Conservation (phyloP, 805 yeast species). For the Jamesozyma jinghongensis region DNA sequence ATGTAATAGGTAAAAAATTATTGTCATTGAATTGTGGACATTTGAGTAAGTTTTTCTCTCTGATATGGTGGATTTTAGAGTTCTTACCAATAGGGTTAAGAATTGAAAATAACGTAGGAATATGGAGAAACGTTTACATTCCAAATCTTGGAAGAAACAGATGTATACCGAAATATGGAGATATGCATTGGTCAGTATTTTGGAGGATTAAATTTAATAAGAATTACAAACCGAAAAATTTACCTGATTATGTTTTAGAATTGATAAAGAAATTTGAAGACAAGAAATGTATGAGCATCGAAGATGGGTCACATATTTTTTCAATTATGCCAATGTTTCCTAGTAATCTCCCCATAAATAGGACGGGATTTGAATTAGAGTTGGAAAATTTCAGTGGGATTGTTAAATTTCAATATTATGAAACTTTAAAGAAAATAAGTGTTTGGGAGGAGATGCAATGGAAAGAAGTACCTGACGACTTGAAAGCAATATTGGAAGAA, state of each 20-base stretch:
- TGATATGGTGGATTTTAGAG: slow-evolving; percentile 57
- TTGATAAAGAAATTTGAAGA: not conserved
- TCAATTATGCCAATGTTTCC: no score
- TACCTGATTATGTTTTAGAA: slow-evolving; percentile 32
- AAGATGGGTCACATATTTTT: no score
- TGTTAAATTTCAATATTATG: slow-evolving; percentile 7
- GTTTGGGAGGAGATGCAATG: slow-evolving; percentile 27
- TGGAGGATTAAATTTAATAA: slow-evolving; percentile 43
- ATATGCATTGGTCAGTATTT: slow-evolving; percentile 55
- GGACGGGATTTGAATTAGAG: no score
- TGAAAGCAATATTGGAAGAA: slow-evolving; percentile 9
- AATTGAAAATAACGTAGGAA: slow-evolving; percentile 38
- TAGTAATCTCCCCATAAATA: no score
- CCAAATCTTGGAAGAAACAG: slow-evolving; percentile 53
- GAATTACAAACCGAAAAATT: slow-evolving; percentile 39
- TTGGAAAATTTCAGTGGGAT: slow-evolving; percentile 2
- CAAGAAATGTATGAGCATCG: not conserved
- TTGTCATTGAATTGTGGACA: slow-evolving; percentile 6
- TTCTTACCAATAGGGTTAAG: slow-evolving; percentile 49
- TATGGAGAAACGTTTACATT: slow-evolving; percentile 40
- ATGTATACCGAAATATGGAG: slow-evolving; percentile 38
- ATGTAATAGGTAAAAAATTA: not conserved
- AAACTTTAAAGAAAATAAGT: slow-evolving; percentile 11
- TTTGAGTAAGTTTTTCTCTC: slow-evolving; percentile 3
- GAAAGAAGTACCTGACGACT: slow-evolving; percentile 32